phyloP scores from a whole-genome alignment of 495 filamentous ascomycete genomes.

The Penicillium verhagenii region DNA sequence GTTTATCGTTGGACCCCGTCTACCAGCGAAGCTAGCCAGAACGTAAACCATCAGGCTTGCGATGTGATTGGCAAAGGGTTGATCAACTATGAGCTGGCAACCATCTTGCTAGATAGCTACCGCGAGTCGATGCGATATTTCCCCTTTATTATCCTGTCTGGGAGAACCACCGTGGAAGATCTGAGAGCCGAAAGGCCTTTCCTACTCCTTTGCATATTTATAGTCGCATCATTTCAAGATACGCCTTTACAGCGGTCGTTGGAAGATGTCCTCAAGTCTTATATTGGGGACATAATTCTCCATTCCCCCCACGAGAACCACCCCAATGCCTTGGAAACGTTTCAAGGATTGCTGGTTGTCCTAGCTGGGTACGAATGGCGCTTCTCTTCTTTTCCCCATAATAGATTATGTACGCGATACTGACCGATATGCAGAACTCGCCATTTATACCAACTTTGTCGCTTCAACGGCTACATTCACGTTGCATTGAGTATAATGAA shows the following conservation, averaged over 20 bases:
- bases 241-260: constrained; percentile 7
- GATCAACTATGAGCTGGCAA: constrained; percentile 12
- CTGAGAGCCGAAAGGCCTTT: constrained; percentile 19
- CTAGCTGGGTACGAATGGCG: constrained; percentile 17
- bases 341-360: constrained; percentile 13
- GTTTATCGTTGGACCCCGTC: neutral
- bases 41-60: constrained; percentile 1
- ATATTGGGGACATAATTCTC: constrained; percentile 4
- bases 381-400: too few relatives aligned
- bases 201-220: constrained; percentile 18
- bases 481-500: constrained; percentile 12
- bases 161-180: constrained; percentile 8
- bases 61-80: constrained; percentile 20
- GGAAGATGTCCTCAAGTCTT: constrained; percentile 14
- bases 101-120: constrained; percentile 9
- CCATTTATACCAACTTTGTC: constrained; percentile 10
- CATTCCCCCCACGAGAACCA: constrained; percentile 3
- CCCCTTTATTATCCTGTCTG: constrained; percentile 15
- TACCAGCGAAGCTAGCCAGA: neutral
- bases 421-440: constrained; percentile 11
- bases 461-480: constrained; percentile 12
- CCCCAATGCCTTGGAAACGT: constrained; percentile 3
- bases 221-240: constrained; percentile 12
- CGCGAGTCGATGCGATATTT: constrained; percentile 10
- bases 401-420: neutral